Conservation (phyloP, 352 stramenopile genomes). For the Pythium brachiatum region DNA sequence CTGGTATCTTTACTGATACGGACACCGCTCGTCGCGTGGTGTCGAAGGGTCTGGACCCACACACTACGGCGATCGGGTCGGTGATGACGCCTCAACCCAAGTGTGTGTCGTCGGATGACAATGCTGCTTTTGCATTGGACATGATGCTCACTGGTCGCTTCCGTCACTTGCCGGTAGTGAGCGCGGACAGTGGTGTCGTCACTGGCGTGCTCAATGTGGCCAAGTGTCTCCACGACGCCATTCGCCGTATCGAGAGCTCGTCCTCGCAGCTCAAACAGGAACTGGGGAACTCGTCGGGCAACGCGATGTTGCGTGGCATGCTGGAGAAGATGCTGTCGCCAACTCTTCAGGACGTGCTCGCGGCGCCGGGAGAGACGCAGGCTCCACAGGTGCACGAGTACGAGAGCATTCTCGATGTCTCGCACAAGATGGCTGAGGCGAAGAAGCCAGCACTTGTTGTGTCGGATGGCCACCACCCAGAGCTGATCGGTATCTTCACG, state of each 20-base stretch:
- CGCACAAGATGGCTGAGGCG: slow-evolving; percentile 70
- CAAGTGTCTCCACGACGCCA: slow-evolving; percentile 98
- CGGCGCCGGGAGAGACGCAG: slow-evolving; percentile 56
- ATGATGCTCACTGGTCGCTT: slow-evolving; percentile 92
- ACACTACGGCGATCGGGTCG: slow-evolving; percentile 57
- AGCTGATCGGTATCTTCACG: slow-evolving; percentile 96
- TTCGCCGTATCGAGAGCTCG: slow-evolving; percentile 93
- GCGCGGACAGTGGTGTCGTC: slow-evolving; percentile 73
- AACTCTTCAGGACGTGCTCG: slow-evolving; percentile 73
- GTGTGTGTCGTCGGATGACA: slow-evolving; percentile 83
- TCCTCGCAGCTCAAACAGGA: slow-evolving; percentile 81
- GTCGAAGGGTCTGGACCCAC: slow-evolving; percentile 66
- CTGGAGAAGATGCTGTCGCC: slow-evolving; percentile 88
- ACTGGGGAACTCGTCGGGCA: slow-evolving; percentile 52
- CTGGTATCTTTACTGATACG: slow-evolving; percentile 95
- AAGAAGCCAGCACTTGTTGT: slow-evolving; percentile 81
- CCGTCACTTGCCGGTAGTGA: slow-evolving; percentile 95
- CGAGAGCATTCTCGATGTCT: slow-evolving; percentile 70
- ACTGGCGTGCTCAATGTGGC: slow-evolving; percentile 97
- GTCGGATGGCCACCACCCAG: slow-evolving; percentile 43
- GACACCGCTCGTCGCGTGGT: slow-evolving; percentile 82
- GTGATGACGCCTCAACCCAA: slow-evolving; percentile 87
- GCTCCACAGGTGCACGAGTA: slow-evolving; percentile 71
- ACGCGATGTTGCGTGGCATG: slow-evolving; percentile 69
- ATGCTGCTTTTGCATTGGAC: slow-evolving; percentile 75